phyloP scores from a whole-genome alignment of 2,329 filamentous ascomycete genomes.

The Botrytis fabae region DNA sequence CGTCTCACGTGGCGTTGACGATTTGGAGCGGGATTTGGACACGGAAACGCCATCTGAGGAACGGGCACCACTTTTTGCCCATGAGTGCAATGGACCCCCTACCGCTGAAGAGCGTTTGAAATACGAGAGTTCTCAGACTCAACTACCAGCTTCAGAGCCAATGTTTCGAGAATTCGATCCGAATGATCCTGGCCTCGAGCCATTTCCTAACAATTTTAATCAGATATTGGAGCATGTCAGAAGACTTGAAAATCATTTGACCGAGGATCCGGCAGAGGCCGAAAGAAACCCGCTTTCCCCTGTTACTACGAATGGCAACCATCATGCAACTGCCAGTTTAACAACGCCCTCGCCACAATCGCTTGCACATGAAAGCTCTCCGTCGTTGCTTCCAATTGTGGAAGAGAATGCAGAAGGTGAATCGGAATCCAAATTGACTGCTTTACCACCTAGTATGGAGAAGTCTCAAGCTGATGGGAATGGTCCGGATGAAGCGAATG shows the following conservation, averaged over 20 bases:
- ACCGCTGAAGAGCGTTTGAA: conserved; percentile 25
- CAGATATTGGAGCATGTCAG: conserved; percentile 34
- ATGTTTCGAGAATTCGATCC: conserved; percentile 30
- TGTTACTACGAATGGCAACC: conserved; percentile 26
- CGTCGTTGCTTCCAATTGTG: conserved; percentile 33
- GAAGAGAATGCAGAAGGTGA: conserved; percentile 34
- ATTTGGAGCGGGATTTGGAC: conserved; percentile 5
- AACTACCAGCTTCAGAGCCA: not conserved
- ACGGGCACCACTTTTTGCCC: conserved; percentile 37
- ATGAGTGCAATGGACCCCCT: conserved; percentile 33
- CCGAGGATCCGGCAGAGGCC: conserved; percentile 30
- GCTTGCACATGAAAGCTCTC: conserved; percentile 28
- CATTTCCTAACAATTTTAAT: conserved; percentile 37
- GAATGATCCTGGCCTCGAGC: conserved; percentile 37
- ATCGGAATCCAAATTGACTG: conserved; percentile 15
- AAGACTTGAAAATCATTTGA: conserved; percentile 32
- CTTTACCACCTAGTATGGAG: conserved; percentile 17
- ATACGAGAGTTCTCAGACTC: not conserved
- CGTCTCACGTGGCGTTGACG: not conserved
- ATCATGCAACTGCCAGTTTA: conserved; percentile 14
- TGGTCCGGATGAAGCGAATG: not conserved
- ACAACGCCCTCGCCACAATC: conserved; percentile 25
- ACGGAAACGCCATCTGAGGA: conserved; percentile 33
- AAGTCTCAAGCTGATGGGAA: conserved; percentile 1
- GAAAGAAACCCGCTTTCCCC: conserved; percentile 31